Conservation (phyloP, 179 eudicot genomes). For the Silene vulgaris region DNA sequence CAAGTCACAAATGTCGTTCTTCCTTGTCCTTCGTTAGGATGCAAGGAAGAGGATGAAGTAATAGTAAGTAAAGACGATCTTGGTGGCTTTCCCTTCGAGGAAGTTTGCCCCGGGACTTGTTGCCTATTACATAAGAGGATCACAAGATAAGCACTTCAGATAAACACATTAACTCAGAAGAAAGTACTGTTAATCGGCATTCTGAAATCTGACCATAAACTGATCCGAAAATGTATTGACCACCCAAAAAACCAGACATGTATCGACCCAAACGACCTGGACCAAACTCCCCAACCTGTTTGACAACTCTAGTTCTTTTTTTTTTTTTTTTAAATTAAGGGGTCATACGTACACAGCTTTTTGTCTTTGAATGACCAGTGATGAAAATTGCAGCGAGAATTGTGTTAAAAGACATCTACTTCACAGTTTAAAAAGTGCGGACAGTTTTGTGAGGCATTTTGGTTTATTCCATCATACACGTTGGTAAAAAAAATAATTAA, state of each 20-base stretch:
- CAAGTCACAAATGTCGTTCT: conserved; percentile 42
- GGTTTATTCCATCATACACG: neutral
- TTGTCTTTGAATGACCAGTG: neutral
- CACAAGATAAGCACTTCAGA: conserved; percentile 1
- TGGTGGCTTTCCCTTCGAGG: conserved; percentile 65
- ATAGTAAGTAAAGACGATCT: conserved; percentile 44
- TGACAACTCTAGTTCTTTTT: neutral
- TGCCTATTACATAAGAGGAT: conserved; percentile 20
- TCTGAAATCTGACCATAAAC: neutral
- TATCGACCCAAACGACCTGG: too few relatives aligned
- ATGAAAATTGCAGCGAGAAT: neutral
- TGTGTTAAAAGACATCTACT: neutral
- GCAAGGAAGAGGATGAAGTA: conserved; percentile 41
- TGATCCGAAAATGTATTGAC: too few relatives aligned
- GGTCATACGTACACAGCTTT: too few relatives aligned
- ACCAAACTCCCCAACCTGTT: neutral
- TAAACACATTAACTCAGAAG: neutral
- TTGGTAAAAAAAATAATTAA: too few relatives aligned
- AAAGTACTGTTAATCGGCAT: neutral
- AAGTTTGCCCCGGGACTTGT: conserved; percentile 36
- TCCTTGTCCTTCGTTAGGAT: conserved; percentile 38
- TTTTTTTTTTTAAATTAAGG: too few relatives aligned
- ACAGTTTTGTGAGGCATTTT: neutral
- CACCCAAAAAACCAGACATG: too few relatives aligned
- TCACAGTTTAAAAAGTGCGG: neutral